A percentile compares a stretch with the other conserved stretches of the same genome.
Conservation (phyloP, 805 yeast genomes). For the Saturnispora bothae region DNA sequence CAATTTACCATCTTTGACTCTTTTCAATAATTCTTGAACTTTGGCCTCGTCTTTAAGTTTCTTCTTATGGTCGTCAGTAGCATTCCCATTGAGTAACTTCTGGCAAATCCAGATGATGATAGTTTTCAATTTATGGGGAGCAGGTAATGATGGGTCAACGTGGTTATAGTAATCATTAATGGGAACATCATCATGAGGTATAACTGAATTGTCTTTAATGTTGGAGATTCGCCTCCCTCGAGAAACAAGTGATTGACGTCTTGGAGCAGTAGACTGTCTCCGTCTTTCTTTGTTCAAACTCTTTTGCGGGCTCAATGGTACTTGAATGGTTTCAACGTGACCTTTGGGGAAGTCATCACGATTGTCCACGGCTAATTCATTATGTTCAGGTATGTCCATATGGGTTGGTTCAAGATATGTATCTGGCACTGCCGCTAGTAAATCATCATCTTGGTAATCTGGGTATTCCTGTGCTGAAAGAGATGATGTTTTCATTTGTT, state of each 20-base stretch:
- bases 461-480: no score
- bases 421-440: no score
- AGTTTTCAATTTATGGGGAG: conserved; percentile 65
- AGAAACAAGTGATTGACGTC: conserved; percentile 43
- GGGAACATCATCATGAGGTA: conserved; percentile 55
- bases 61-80: no score
- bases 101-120: conserved; percentile 58
- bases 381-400: no score
- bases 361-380: background rate
- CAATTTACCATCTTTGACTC: conserved; percentile 1
- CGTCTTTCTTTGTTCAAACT: background rate
- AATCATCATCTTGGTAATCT: no score
- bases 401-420: no score
- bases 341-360: background rate
- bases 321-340: conserved; percentile 9
- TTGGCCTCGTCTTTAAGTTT: conserved; percentile 17
- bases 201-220: conserved; percentile 56
- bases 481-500: background rate
- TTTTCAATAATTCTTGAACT: conserved; percentile 5
- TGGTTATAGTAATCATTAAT: conserved; percentile 48
- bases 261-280: conserved; percentile 4
- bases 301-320: conserved; percentile 8
- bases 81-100: conserved; percentile 27
- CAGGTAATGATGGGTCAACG: conserved; percentile 51
- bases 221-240: conserved; percentile 69